A percentile compares a stretch with the other conserved stretches of the same genome.
Conservation (phyloP, 768 basidiomycete species). For the Mycena chlorophos region DNA sequence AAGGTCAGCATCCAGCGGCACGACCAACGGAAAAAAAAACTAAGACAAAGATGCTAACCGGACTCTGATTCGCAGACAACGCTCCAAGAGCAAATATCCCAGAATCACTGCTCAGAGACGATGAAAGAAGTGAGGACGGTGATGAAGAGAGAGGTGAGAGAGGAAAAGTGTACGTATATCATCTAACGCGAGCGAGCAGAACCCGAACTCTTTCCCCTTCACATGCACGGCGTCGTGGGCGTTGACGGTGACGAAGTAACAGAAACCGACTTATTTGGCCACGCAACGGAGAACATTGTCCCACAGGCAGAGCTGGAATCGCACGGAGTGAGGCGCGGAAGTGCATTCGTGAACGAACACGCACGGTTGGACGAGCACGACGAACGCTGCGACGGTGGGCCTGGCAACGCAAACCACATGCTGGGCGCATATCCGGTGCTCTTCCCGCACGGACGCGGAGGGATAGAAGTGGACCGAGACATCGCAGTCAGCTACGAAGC, state of each 20-base stretch:
- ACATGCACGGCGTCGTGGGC: constrained; percentile 12
- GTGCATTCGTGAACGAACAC: constrained; percentile 32
- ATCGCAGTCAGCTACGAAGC: constrained; percentile 26
- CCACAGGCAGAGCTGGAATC: neutral
- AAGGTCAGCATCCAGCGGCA: no score
- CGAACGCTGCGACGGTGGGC: constrained; percentile 20
- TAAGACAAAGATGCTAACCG: no score
- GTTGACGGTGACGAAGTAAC: neutral
- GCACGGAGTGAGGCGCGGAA: constrained; percentile 18
- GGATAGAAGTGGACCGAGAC: constrained; percentile 28
- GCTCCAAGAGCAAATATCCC: no score
- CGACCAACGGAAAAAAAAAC: no score
- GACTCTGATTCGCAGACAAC: no score
- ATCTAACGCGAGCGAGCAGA: no score
- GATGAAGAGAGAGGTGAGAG: no score
- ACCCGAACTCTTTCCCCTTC: constrained; percentile 9
- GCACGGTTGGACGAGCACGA: constrained; percentile 9
- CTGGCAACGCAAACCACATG: constrained; percentile 28
- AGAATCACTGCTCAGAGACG: no score
- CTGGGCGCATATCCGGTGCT: constrained; percentile 32
- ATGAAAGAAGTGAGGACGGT: no score
- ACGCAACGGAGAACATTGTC: neutral
- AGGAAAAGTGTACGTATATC: no score
- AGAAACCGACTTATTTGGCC: neutral
- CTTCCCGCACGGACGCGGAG: constrained; percentile 38